Base-by-base conservation (phyloP, 2,329 filamentous ascomycete genomes). In the Didymella exigua region DNA sequence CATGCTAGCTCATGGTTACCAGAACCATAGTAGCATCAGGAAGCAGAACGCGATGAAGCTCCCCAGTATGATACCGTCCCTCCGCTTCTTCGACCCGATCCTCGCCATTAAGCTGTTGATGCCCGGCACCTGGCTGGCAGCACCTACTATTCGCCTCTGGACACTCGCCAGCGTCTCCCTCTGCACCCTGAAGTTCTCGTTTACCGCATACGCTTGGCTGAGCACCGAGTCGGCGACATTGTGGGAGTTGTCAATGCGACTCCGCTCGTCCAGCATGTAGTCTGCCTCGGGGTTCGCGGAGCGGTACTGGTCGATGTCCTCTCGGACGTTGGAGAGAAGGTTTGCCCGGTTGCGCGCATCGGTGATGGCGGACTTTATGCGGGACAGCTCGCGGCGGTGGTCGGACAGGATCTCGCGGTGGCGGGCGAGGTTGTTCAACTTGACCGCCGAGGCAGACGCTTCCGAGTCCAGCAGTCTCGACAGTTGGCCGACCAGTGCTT, bases 201-300 rank as follows among this genome's bases (percentile, higher is more conserved):
- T 96, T 48, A 98, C 91, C 10, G 93, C 93, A 77, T 99, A 99
- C 7, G 95, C 95, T 79, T 98, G 95, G 72, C 89, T 93, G 56
- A 99, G 82, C 29, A 99, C 92, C 59, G 86, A 89, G 75, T 99
- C 95, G 42, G 91, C 89, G 81, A 96, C 87, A 65, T 86, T 89
- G 76, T 98, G 89, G 69, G 90, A 96, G 73, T 91, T 89, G 72
- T 99, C 95, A 70, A 99, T 86, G 61, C 90, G 85, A 59, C 82
- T 80, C 46, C 95, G 85, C 82, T 99, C 95, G 67, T 90, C 89
- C 24, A 99, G 84, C 93, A 99, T 97, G 80, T 98, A 99, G 58
- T 99, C 93, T 41, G 91, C 91, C 78, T 98, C 95, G 8, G 91
- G 90, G 72, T 96, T 95, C 52, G 85, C 86, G 44, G 88, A 85